phyloP scores from a whole-genome alignment of 169 alveolate genomes.

The Plasmodium adleri region DNA sequence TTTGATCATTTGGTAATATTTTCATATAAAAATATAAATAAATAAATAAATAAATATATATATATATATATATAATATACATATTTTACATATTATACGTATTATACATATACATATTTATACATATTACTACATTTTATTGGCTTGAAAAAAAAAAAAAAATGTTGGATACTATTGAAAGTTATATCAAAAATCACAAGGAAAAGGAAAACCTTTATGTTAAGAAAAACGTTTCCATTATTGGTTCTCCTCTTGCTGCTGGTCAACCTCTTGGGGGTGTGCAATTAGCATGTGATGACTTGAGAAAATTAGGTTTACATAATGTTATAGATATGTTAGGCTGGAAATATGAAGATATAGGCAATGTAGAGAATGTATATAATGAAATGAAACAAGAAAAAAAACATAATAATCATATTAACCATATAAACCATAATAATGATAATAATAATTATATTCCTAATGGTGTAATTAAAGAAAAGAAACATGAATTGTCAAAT shows the following conservation, averaged over 20 bases:
- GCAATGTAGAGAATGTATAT: conserved; percentile 7
- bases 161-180: conserved; percentile 31
- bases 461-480: neutral
- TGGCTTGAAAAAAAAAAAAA: neutral
- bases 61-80: too few species aligned
- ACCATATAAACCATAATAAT: neutral
- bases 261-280: conserved; percentile 66
- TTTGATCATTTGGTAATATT: too few species aligned
- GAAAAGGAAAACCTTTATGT: conserved; percentile 42
- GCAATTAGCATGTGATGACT: conserved; percentile 42
- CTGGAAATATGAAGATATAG: conserved; percentile 59
- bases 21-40: too few species aligned
- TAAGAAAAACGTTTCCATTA: conserved; percentile 24
- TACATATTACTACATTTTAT: neutral
- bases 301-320: conserved; percentile 36
- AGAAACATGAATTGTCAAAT: neutral
- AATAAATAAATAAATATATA: too few species aligned
- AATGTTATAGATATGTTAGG: conserved; percentile 36
- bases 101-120: too few species aligned
- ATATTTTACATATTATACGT: too few species aligned
- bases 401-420: neutral
- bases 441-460: neutral
- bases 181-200: conserved; percentile 10
- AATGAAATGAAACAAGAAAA: neutral
- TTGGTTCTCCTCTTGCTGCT: conserved; percentile 65